Evolutionary conservation across 2,329 filamentous ascomycete genomes (phyloP).

Genomic region (Boeremia lycopersici): DNA sequence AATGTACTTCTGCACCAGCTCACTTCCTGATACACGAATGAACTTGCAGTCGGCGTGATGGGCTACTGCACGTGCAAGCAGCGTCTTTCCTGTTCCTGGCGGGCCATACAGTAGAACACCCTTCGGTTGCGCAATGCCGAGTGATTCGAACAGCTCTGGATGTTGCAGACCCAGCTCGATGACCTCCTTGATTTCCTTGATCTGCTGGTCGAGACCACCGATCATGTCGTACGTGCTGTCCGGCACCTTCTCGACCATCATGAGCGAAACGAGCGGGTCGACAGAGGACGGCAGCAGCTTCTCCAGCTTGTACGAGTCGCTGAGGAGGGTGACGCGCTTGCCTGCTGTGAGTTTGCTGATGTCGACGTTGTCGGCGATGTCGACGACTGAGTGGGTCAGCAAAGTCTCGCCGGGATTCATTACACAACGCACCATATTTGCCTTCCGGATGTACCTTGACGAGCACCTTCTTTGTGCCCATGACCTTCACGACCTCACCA

Average conservation of each 20-base stretch:
- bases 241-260: conserved; percentile 99
- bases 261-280: conserved; percentile 96
- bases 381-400: conserved; percentile 71
- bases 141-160: conserved; percentile 97
- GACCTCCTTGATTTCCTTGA: conserved; percentile 99
- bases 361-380: conserved; percentile 92
- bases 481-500: conserved; percentile 99
- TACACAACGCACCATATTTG: conserved; percentile 82
- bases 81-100: conserved; percentile 94
- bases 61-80: conserved; percentile 91
- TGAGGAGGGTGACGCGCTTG: conserved; percentile 95
- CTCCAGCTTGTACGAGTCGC: conserved; percentile 97
- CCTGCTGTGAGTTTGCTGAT: conserved; percentile 94
- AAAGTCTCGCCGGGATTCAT: not conserved
- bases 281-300: conserved; percentile 98
- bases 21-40: conserved; percentile 93
- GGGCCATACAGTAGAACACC: conserved; percentile 96
- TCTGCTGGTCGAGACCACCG: conserved; percentile 96
- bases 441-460: conserved; percentile 99
- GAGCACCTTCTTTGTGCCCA: conserved; percentile 98
- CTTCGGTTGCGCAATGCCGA: conserved; percentile 97
- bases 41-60: conserved; percentile 99
- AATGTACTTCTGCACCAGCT: conserved; percentile 99
- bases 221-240: conserved; percentile 99
- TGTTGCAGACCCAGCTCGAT: conserved; percentile 98